A percentile compares a stretch with the other conserved stretches of the same genome.
Evolutionary conservation across 2,329 filamentous ascomycete species (phyloP).

Genomic region (Penicillium paneum): DNA sequence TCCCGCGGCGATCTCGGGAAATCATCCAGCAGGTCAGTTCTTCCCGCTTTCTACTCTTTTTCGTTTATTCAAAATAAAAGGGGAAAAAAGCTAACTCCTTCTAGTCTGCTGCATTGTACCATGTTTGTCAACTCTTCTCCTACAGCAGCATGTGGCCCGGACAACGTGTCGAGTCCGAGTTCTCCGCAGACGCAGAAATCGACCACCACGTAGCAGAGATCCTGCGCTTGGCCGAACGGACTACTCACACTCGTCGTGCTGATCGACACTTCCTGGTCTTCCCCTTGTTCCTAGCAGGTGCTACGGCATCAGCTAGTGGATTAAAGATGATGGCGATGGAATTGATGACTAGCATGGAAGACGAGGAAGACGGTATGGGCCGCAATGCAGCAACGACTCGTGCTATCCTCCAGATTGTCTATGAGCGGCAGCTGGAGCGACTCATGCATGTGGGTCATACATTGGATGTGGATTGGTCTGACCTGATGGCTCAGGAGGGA

Average conservation of each 20-base stretch:
- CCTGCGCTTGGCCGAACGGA: slow-evolving; percentile 43
- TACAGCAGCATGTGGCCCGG: slow-evolving; percentile 53
- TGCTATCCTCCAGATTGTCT: slow-evolving; percentile 47
- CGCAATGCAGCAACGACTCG: slow-evolving; percentile 48
- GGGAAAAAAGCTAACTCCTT: background rate
- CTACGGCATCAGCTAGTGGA: slow-evolving; percentile 39
- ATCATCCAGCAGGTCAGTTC: slow-evolving; percentile 47
- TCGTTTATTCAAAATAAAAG: background rate
- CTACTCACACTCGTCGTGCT: slow-evolving; percentile 38
- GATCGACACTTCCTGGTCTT: slow-evolving; percentile 51
- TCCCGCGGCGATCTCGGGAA: slow-evolving; percentile 36
- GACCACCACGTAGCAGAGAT: slow-evolving; percentile 46
- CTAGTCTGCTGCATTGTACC: slow-evolving; percentile 45
- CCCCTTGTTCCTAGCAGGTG: slow-evolving; percentile 54
- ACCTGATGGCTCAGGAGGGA: slow-evolving; percentile 46
- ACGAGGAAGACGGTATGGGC: slow-evolving; percentile 44
- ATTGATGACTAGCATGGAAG: slow-evolving; percentile 50
- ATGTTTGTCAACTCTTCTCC: slow-evolving; percentile 51
- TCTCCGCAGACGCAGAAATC: slow-evolving; percentile 43
- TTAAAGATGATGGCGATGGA: slow-evolving; percentile 49
- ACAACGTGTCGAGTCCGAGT: slow-evolving; percentile 44
- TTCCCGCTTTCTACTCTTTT: too few relatives aligned
- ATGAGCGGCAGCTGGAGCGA: slow-evolving; percentile 47
- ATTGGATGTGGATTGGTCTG: slow-evolving; percentile 51
- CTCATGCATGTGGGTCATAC: slow-evolving; percentile 40